Conservation (phyloP, 2,329 filamentous ascomycete species). For the Beauveria brongniartii region DNA sequence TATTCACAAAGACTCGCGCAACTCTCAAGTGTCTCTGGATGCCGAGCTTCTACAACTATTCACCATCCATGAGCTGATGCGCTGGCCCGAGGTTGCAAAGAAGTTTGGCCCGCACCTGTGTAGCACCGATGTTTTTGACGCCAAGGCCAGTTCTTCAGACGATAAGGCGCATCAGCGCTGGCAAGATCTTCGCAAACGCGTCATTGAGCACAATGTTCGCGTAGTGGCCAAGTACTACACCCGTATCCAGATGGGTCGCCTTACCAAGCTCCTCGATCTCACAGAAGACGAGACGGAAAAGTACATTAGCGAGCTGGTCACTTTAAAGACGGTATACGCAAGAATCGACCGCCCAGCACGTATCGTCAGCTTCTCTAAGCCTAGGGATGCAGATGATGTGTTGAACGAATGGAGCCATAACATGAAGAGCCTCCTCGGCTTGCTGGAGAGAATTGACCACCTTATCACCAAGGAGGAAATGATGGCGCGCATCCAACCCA, state of each 20-base stretch:
- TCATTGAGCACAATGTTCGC: constrained; percentile 98
- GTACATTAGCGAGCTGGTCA: constrained; percentile 96
- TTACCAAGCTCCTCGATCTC: constrained; percentile 86
- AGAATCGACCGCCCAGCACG: constrained; percentile 93
- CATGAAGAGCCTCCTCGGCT: constrained; percentile 85
- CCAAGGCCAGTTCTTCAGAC: constrained; percentile 56
- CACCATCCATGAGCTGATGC: constrained; percentile 93
- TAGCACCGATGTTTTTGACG: constrained; percentile 82
- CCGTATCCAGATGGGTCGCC: constrained; percentile 82
- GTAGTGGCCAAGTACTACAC: constrained; percentile 99
- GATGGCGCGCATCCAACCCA: constrained; percentile 93
- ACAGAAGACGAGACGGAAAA: constrained; percentile 96
- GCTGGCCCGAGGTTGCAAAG: constrained; percentile 89
- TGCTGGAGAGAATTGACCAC: constrained; percentile 89
- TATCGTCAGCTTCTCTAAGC: constrained; percentile 90
- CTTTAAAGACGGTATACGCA: constrained; percentile 94
- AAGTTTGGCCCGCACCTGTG: constrained; percentile 84
- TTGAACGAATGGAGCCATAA: constrained; percentile 98
- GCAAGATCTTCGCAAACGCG: constrained; percentile 92
- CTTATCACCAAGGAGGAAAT: constrained; percentile 99
- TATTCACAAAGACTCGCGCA: constrained; percentile 77
- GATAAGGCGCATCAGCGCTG: constrained; percentile 78
- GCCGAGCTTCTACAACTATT: constrained; percentile 87
- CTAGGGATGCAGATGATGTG: constrained; percentile 88
- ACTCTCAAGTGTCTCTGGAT: constrained; percentile 68